A percentile compares a stretch with the other conserved stretches of the same genome.
These are phyloP conservation scores for Didymella segeticola DNA, from an alignment of 2,329 filamentous ascomycete species.

Conservation along the genomic window DNA sequence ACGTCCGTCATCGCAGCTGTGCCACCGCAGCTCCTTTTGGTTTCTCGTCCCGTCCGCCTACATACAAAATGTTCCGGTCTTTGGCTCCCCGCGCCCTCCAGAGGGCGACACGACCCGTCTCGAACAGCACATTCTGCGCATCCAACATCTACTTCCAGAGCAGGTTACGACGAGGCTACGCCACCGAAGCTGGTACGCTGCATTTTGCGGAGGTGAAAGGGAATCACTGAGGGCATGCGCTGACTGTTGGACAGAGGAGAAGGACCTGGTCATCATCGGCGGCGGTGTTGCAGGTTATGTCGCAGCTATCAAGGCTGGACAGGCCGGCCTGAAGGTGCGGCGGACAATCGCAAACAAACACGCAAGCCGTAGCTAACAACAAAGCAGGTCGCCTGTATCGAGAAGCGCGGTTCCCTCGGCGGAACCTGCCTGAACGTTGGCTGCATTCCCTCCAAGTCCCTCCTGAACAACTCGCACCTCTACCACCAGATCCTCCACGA, in stretches of 20 bases:
- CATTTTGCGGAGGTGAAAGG: constrained; percentile 21
- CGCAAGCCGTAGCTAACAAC: constrained; percentile 12
- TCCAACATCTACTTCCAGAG: constrained; percentile 57
- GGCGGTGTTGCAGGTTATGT: constrained; percentile 99
- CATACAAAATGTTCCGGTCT: constrained; percentile 59
- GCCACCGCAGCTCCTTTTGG: constrained; percentile 40
- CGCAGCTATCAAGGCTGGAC: constrained; percentile 97
- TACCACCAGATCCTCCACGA: constrained; percentile 98
- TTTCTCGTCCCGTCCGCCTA: constrained; percentile 26
- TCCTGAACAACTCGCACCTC: constrained; percentile 98
- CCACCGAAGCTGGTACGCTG: constrained; percentile 58
- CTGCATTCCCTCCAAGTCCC: constrained; percentile 98
- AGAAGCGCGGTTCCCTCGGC: constrained; percentile 94
- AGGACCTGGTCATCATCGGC: constrained; percentile 96
- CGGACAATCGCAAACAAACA: not conserved
- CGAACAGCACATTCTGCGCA: constrained; percentile 49
- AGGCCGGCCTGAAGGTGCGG: constrained; percentile 90
- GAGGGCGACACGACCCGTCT: constrained; percentile 49
- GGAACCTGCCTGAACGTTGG: constrained; percentile 99
- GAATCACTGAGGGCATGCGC: constrained; percentile 26
- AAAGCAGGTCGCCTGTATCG: constrained; percentile 89
- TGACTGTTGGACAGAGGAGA: constrained; percentile 71
- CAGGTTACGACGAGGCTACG: constrained; percentile 62
- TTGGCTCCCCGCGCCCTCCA: constrained; percentile 58
- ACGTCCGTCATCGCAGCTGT: constrained; percentile 40